Evolutionary conservation across 2,329 filamentous ascomycete species (phyloP).

Genomic region (Mycosphaerella sp.): DNA sequence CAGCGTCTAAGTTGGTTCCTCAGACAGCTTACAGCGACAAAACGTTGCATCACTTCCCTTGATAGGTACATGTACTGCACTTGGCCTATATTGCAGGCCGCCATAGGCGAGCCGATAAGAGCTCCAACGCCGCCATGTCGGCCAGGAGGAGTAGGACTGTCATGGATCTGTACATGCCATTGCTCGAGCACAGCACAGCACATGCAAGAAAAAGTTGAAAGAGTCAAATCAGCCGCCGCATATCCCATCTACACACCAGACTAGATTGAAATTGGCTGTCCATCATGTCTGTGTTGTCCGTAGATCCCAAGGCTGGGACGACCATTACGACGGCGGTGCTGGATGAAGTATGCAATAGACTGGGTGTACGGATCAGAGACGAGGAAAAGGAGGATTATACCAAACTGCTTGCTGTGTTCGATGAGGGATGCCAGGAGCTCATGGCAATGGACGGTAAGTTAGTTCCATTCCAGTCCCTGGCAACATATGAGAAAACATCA

Average conservation of each 20-base stretch:
- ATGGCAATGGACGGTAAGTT: constrained; percentile 32
- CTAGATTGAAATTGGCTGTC: background rate
- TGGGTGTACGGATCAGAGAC: constrained; percentile 33
- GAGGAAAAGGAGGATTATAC: constrained; percentile 37
- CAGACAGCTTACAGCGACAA: no score
- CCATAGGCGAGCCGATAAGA: background rate
- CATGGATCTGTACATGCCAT: background rate
- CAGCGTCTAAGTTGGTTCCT: no score
- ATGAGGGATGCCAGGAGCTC: constrained; percentile 35
- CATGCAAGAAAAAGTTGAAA: background rate
- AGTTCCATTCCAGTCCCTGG: no score
- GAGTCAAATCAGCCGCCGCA: background rate
- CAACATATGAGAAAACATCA: no score
- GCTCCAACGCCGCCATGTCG: background rate
- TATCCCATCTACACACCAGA: background rate
- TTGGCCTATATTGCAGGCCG: no score
- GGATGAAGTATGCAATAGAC: constrained; percentile 30
- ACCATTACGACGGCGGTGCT: constrained; percentile 33
- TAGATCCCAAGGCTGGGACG: constrained; percentile 4
- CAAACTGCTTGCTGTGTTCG: constrained; percentile 36
- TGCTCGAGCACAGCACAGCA: background rate
- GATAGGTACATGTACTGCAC: background rate
- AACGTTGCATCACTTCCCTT: background rate
- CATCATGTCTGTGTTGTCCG: background rate
- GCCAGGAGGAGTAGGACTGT: background rate